Percentiles rank a stretch among this genome's conserved stretches.
These are phyloP conservation scores for Petunia hybrid DNA, from an alignment of 305 asterid species.

Conservation along the genomic window DNA sequence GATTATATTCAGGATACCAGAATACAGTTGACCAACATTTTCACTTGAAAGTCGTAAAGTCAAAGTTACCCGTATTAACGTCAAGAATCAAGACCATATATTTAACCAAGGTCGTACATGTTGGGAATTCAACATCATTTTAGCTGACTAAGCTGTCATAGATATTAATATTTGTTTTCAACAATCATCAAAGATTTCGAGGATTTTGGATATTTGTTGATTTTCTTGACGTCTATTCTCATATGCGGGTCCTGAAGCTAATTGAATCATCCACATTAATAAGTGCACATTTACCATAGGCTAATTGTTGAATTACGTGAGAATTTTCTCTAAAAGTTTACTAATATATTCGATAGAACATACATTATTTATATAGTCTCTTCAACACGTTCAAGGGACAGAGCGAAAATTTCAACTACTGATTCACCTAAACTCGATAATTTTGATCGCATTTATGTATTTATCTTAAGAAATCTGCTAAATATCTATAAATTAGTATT, in stretches of 20 bases:
- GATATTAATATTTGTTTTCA: not conserved
- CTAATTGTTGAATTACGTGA: too few relatives aligned
- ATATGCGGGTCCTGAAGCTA: not conserved
- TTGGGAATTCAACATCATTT: conserved; percentile 13
- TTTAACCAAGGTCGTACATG: not conserved
- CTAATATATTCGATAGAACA: too few relatives aligned
- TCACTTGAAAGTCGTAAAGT: conserved; percentile 10
- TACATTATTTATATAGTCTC: too few relatives aligned
- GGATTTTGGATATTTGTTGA: not conserved
- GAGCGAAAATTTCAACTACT: too few relatives aligned
- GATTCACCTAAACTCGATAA: too few relatives aligned
- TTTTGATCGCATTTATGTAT: too few relatives aligned
- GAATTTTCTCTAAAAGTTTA: too few relatives aligned
- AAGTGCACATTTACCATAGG: not conserved
- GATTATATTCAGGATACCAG: conserved; percentile 23
- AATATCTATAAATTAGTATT: too few relatives aligned
- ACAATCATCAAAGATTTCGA: not conserved
- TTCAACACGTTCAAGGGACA: too few relatives aligned
- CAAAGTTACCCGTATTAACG: conserved; percentile 14
- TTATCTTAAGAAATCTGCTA: too few relatives aligned
- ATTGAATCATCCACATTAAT: not conserved
- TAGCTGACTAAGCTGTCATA: conserved; percentile 24
- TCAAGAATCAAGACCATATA: conserved; percentile 25
- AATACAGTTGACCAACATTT: conserved; percentile 22
- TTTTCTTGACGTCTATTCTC: not conserved